Base-by-base conservation (phyloP, 1,284 basidiomycete species). In the Volvariella volvacea region DNA sequence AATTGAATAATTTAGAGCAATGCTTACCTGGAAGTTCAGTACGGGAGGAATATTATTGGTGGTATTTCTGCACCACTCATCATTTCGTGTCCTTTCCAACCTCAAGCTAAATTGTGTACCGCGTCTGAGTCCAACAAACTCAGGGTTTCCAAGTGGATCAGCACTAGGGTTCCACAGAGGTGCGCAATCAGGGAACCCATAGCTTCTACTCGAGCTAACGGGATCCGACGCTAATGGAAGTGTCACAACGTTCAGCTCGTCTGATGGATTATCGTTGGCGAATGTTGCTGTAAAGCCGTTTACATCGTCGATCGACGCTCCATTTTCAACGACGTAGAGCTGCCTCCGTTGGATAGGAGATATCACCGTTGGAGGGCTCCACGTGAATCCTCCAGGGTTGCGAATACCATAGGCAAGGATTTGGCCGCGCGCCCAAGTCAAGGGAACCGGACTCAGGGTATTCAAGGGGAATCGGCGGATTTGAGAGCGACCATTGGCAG, bases 251-350 rank as follows among this genome's bases (percentile, higher is more conserved):
- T 67, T 54, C 10, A 70, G 44, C 46, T 71, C 67, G 46, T 71
- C 67, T 0, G 68, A 63, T 0, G 68, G 68, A 45, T 71, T 70
- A 51, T 71, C 68, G 44, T 71, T 71, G 14, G 61, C 65, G 43
- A 70, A 69, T 10, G 56, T 48, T 14, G 56, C 22, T 0, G 65
- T 66, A 17, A 69, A 44, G 2, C 64, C 62, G 0, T 61, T 61
- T 2, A 62, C 58, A 42, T 63, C 60, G 50, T 67, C 63, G 39
- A 70, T 67, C 17, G 63, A 65, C 3, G 69, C 65, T n/a, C 63
- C 65, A 37, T 72, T 72, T 43, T 71, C 69, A 21, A 71, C 62
- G 4, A 65, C 60, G 41, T 62, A 62, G 0, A 73, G 54, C 2
- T 54, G 39, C 19, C 47, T 43, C 12, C 44, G 21, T 16, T 15